Base-by-base conservation (phyloP, 2,329 filamentous ascomycete genomes). In the Xylaria polymorpha region DNA sequence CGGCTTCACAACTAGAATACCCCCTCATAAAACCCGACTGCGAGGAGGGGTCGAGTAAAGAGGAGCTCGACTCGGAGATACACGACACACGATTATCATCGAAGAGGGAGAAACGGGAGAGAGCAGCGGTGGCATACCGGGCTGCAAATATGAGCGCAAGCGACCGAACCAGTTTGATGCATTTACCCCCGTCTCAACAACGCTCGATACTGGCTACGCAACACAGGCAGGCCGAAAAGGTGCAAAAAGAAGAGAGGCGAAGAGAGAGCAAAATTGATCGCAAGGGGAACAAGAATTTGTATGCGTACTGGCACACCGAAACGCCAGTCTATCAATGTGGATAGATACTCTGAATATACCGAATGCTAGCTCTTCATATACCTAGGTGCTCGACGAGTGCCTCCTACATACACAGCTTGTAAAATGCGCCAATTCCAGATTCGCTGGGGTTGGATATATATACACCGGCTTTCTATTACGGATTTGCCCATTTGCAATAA, bases 271-370 rank as follows among this genome's bases (percentile, higher is more conserved):
- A 68, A 29, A 71, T 79, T 14, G 77, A 79, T 43, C 73, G 76
- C 7, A 79, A 79, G 71, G 78, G 77, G 41, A 79, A 79, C 62
- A 79, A 79, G 73, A 79, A 78, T 57, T 32, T 78, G 69, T 77
- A 79, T 64, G 76, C 77, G 0, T 79, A 79, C 63, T 79, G 77
- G 77, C n/a, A 70, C 25, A 79, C 77, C 1, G 77, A 79, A 37
- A 79, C 77, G 41, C 77, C 77, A 0, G 74, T 79, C 10, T 79
- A 79, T 41, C 73, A 74, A 46, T 78, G 77, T 69, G 77, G 77
- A 10, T 79, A 76, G 71, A 32, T 39, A 41, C 3, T 29, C 14
- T 15, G 14, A 29, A 51, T 51, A 32, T 43, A 43, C 35, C 10
- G 35, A 37, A 37, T 12, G 7, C 10, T 6, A 1, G 3, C 35